Conservation (phyloP, 768 basidiomycete genomes). For the Chiua virens region DNA sequence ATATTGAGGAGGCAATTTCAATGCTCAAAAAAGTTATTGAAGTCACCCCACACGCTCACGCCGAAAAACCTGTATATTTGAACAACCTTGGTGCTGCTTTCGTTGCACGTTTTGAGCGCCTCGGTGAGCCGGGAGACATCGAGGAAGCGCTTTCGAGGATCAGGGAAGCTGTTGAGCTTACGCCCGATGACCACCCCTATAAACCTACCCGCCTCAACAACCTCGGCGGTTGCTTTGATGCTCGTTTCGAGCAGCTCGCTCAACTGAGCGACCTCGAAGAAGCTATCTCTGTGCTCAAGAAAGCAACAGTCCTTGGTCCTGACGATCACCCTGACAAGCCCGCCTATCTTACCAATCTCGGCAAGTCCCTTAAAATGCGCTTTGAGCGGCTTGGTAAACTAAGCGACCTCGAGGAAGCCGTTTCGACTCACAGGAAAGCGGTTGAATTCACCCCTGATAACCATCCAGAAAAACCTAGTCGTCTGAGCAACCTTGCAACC, state of each 20-base stretch:
- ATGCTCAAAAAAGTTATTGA: background rate
- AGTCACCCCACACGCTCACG: background rate
- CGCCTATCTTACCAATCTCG: background rate
- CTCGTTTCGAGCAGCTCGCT: background rate
- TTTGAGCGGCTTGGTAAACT: background rate
- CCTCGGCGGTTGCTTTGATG: constrained; percentile 1
- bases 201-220: background rate
- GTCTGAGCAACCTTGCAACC: background rate
- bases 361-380: background rate
- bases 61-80: background rate
- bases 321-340: background rate
- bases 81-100: background rate
- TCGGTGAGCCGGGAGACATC: background rate
- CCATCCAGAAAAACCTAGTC: background rate
- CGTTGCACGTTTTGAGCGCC: background rate
- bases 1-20: background rate
- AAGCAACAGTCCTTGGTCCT: background rate
- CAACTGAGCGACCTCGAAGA: background rate
- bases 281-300: background rate
- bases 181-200: constrained; percentile 3
- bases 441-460: background rate
- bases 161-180: constrained; percentile 5
- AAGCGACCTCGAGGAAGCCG: background rate
- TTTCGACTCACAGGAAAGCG: background rate
- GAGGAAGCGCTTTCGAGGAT: constrained; percentile 1